A percentile compares a stretch with the other conserved stretches of the same genome.
Conservation (phyloP, 2,329 filamentous ascomycete genomes). For the Zymoseptoria pseudotritici region DNA sequence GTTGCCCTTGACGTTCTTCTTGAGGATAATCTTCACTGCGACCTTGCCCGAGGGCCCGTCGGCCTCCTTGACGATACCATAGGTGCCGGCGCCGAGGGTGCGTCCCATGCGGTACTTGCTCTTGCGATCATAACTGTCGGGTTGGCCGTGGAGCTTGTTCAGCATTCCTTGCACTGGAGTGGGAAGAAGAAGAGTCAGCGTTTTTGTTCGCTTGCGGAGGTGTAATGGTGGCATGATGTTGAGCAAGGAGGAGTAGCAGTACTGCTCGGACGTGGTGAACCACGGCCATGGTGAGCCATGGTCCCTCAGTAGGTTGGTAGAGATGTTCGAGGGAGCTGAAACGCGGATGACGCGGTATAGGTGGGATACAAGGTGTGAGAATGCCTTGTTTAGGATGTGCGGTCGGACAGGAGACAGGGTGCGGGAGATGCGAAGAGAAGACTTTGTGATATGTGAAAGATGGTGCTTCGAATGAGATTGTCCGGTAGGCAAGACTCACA, state of each 20-base stretch:
- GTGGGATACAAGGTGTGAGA: constrained; percentile 2
- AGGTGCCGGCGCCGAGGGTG: constrained; percentile 92
- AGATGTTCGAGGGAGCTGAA: not conserved
- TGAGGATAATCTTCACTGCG: constrained; percentile 96
- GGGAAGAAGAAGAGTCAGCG: constrained; percentile 13
- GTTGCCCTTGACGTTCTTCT: constrained; percentile 98
- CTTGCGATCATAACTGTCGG: constrained; percentile 99
- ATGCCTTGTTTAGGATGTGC: not conserved
- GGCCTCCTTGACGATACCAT: constrained; percentile 95
- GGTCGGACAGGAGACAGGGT: not conserved
- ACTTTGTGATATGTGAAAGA: not conserved
- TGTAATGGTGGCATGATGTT: constrained; percentile 9
- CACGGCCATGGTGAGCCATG: not conserved
- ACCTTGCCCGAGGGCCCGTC: constrained; percentile 79
- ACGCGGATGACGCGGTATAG: constrained; percentile 1
- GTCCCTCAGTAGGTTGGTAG: not conserved
- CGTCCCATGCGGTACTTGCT: constrained; percentile 85
- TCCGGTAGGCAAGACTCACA: constrained; percentile 7
- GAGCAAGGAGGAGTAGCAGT: not conserved
- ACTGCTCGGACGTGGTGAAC: constrained; percentile 5
- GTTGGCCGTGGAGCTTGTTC: constrained; percentile 92
- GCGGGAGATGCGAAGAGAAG: not conserved
- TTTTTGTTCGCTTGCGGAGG: constrained; percentile 5
- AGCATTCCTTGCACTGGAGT: constrained; percentile 53
- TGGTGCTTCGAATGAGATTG: not conserved